Base-by-base conservation (phyloP, 2,329 filamentous ascomycete genomes). In the Biscogniauxia sp. region DNA sequence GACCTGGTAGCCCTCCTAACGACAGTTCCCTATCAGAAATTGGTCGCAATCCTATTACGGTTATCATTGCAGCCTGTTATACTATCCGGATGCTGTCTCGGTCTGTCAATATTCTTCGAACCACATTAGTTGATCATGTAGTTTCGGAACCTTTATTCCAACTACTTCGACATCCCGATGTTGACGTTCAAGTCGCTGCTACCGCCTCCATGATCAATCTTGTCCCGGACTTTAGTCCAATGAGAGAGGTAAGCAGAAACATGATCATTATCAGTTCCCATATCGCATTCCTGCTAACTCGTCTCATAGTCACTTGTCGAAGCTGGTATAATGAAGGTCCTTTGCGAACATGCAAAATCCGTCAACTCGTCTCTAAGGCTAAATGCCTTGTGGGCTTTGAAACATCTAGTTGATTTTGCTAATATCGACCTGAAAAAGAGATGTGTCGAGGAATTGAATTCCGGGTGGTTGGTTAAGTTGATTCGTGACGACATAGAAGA, bases 351-450 rank as follows among this genome's bases (percentile, higher is more conserved):
- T 72, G 92, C 93, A 1, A 91, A 91, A 73, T 95, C 91, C 0
- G 82, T 84, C 53, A 91, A 94, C 70, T 84, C 90, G n/a, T 86
- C 88, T 53, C 80, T 98, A 57, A 87, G 92, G 23, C 82, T 96
- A 25, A 93, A 95, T 69, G 93, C 93, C 20, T 77, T 99, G 1
- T 99, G 95, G 94, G 92, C 93, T 5, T 79, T 99, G 60, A 98
- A 98, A 73, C 92, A 98, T 75, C 83, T 97, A 55, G 89, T 96
- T 2, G 84, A 90, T 64, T 88, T 87, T 20, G 86, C 90, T 5
- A 83, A 84, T 19, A 87, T 89, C 52, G 84, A 89, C 13, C 79
- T 91, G 66, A 96, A 95, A 76, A 89, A 89, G 69, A 83, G 85
- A 54, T 92, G 92, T 61, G 78, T 98, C 13, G 87, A 93, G 55